Percentiles rank a stretch among this genome's conserved stretches.
phyloP scores from a whole-genome alignment of 805 yeast genomes.

The Zygosaccharomyces rouxii region DNA sequence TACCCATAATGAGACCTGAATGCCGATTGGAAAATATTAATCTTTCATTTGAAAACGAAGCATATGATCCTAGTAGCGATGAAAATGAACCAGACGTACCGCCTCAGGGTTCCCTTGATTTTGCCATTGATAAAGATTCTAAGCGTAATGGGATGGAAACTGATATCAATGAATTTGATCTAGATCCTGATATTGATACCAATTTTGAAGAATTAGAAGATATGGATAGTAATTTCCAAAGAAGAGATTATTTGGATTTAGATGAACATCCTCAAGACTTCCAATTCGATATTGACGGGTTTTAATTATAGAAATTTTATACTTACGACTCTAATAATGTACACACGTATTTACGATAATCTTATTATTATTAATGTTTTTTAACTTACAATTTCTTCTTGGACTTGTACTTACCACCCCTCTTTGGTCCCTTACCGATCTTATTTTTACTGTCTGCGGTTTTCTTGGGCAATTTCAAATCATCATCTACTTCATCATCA shows the following conservation, averaged over 20 bases:
- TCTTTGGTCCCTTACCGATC: constrained; percentile 25
- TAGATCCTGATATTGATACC: constrained; percentile 19
- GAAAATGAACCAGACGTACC: constrained; percentile 7
- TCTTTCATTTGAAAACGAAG: constrained; percentile 29
- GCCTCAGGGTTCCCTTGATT: constrained; percentile 6
- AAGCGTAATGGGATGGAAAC: constrained; percentile 3
- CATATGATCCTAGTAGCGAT: constrained; percentile 12
- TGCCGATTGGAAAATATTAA: constrained; percentile 29
- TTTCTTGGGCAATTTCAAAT: constrained; percentile 26
- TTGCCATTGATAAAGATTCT: constrained; percentile 7
- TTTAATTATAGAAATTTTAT: constrained; percentile 9
- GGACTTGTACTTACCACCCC: constrained; percentile 31
- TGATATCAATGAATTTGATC: constrained; percentile 6
- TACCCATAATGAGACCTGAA: constrained; percentile 36
- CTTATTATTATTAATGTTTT: constrained; percentile 2
- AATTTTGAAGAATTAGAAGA: constrained; percentile 31
- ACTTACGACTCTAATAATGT: constrained; percentile 11
- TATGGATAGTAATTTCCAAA: constrained; percentile 33
- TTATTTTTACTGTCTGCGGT: constrained; percentile 22
- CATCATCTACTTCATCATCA: constrained; percentile 48
- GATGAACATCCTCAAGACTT: constrained; percentile 14
- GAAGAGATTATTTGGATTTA: constrained; percentile 32
- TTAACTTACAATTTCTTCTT: constrained; percentile 23
- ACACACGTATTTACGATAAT: constrained; percentile 7
- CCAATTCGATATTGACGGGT: constrained; percentile 12